These are phyloP conservation scores for Endotrypanum monterogeii DNA, from an alignment of 208 protist genomes.

Conservation along the genomic window DNA sequence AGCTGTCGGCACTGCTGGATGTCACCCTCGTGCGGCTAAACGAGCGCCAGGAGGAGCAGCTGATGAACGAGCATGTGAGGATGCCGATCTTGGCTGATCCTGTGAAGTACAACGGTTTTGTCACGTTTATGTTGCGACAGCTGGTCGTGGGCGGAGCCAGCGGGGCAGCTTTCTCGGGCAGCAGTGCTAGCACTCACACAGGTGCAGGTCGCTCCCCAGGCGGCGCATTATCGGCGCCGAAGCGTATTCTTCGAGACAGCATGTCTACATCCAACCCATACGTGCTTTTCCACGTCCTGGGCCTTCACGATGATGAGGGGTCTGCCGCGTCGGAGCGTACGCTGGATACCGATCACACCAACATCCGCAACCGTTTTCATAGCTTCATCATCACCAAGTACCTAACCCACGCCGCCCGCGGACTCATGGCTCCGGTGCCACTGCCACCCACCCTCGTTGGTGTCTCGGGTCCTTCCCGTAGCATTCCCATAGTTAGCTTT, in stretches of 20 bases:
- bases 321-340: conserved; percentile 44
- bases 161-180: background rate
- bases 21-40: conserved; percentile 71
- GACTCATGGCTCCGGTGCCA: conserved; percentile 42
- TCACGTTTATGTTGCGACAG: conserved; percentile 76
- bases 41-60: conserved; percentile 68
- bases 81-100: conserved; percentile 65
- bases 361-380: conserved; percentile 64
- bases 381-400: conserved; percentile 75
- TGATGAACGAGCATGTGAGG: conserved; percentile 74
- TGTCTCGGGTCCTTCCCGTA: conserved; percentile 10
- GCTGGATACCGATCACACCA: conserved; percentile 42
- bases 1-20: conserved; percentile 61
- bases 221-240: conserved; percentile 5
- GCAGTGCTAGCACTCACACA: background rate
- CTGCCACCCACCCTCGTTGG: conserved; percentile 34
- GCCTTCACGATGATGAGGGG: conserved; percentile 73
- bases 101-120: conserved; percentile 63
- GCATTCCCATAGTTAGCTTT: conserved; percentile 44
- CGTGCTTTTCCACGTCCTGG: conserved; percentile 66
- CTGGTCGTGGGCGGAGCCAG: conserved; percentile 26
- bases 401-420: conserved; percentile 43
- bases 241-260: conserved; percentile 40
- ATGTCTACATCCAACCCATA: conserved; percentile 47
- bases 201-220: background rate